Conservation (phyloP, 148 eudicot genomes). For the Rhododendron vialii region DNA sequence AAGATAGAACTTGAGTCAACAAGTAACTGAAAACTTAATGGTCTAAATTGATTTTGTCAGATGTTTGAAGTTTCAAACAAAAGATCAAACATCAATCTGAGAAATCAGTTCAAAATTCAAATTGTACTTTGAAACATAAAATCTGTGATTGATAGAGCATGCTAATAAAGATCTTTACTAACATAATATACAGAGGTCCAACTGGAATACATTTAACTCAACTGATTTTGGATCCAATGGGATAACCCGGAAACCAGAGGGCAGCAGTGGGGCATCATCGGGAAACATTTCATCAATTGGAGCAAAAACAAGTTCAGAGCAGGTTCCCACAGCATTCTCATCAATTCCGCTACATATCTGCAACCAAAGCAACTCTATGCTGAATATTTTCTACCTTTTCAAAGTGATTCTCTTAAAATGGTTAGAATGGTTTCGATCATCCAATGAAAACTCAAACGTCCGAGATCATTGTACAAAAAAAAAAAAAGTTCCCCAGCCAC, state of each 20-base stretch:
- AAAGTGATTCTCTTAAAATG: not conserved
- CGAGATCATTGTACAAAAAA: not conserved
- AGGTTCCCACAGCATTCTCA: slow-evolving; percentile 83
- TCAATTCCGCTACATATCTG: slow-evolving; percentile 89
- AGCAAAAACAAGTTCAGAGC: slow-evolving; percentile 95
- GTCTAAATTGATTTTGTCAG: not conserved
- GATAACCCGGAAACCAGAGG: slow-evolving; percentile 90
- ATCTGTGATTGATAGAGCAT: not conserved
- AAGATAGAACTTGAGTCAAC: not conserved
- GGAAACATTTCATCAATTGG: slow-evolving; percentile 98
- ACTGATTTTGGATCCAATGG: slow-evolving; percentile 82
- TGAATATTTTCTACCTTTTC: slow-evolving; percentile 4
- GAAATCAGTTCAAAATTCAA: not conserved
- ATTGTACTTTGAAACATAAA: not conserved
- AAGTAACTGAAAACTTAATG: not conserved
- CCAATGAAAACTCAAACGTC: not conserved
- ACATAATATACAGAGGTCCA: not conserved
- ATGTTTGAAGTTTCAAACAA: not conserved
- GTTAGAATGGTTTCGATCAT: not conserved
- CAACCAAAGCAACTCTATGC: slow-evolving; percentile 13
- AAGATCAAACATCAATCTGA: not conserved
- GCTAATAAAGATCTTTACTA: not conserved
- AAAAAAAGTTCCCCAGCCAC: not conserved
- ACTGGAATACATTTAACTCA: slow-evolving; percentile 33
- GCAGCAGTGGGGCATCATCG: slow-evolving; percentile 85